phyloP scores from a whole-genome alignment of 2,329 filamentous ascomycete species.

The Ceratocystis huliohia region DNA sequence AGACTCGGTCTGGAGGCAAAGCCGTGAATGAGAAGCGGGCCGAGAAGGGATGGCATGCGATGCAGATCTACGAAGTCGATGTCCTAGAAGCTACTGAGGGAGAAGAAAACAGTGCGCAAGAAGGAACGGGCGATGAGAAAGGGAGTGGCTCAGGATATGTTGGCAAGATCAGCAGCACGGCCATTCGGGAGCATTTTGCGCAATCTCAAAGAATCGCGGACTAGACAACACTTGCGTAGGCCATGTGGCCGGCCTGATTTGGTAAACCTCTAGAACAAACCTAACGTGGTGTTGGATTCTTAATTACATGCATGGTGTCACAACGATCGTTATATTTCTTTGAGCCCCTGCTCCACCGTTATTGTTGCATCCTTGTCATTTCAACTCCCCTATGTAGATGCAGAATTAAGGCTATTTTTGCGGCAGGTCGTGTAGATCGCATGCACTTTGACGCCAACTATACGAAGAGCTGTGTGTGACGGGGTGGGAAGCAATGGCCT shows the following conservation, averaged over 20 bases:
- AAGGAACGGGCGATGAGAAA: slow-evolving; percentile 23
- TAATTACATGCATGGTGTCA: not conserved
- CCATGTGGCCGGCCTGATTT: not conserved
- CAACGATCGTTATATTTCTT: not conserved
- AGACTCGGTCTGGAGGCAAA: slow-evolving; percentile 71
- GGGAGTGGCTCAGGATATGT: slow-evolving; percentile 51
- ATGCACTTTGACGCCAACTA: no score
- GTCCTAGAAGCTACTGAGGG: slow-evolving; percentile 58
- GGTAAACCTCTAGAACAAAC: not conserved
- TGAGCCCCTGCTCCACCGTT: not conserved
- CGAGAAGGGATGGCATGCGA: slow-evolving; percentile 59
- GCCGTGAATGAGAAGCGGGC: slow-evolving; percentile 74
- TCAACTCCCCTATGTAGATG: not conserved
- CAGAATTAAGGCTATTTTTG: not conserved
- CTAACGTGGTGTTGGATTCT: not conserved
- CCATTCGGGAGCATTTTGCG: slow-evolving; percentile 49
- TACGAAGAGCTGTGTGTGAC: no score
- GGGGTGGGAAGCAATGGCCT: no score
- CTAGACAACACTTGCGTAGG: not conserved
- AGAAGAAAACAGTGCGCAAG: slow-evolving; percentile 28
- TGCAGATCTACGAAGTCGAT: slow-evolving; percentile 80
- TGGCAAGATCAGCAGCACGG: slow-evolving; percentile 82
- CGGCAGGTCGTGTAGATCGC: not conserved
- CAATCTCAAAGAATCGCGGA: slow-evolving; percentile 24
- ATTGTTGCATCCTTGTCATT: not conserved